Conservation (phyloP, 2,329 filamentous ascomycete species). For the Alternaria gaisen region DNA sequence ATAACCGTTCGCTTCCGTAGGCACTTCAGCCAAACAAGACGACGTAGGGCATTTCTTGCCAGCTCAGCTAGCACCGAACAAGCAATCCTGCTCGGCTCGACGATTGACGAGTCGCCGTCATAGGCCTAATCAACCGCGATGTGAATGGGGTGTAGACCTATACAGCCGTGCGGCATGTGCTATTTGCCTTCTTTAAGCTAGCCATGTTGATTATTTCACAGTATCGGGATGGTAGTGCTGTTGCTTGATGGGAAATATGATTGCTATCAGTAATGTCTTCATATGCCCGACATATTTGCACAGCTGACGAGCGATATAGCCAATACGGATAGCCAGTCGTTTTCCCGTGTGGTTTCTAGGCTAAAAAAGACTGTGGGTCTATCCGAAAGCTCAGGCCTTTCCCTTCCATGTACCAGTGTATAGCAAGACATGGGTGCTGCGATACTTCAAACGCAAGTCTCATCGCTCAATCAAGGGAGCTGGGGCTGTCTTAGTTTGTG, state of each 20-base stretch:
- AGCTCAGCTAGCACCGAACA: constrained; percentile 40
- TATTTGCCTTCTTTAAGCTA: constrained; percentile 26
- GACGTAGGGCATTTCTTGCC: constrained; percentile 30
- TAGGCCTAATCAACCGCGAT: constrained; percentile 18
- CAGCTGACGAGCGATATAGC: constrained; percentile 8
- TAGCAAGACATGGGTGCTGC: constrained; percentile 21
- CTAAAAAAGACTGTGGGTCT: constrained; percentile 18
- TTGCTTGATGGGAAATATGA: constrained; percentile 18
- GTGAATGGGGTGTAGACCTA: constrained; percentile 8
- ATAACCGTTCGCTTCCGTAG: constrained; percentile 39
- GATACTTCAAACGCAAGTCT: constrained; percentile 26
- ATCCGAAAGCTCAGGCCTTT: constrained; percentile 25
- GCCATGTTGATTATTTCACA: constrained; percentile 32
- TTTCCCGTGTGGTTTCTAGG: constrained; percentile 30
- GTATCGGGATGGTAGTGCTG: constrained; percentile 26
- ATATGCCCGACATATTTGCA: constrained; percentile 5
- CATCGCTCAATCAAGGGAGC: constrained; percentile 11
- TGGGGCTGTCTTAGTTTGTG: constrained; percentile 27
- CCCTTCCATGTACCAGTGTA: constrained; percentile 21
- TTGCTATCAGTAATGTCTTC: constrained; percentile 19
- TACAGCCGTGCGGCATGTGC: constrained; percentile 27
- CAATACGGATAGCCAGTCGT: constrained; percentile 10
- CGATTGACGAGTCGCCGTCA: constrained; percentile 15
- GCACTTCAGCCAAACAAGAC: constrained; percentile 40
- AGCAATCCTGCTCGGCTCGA: constrained; percentile 33